phyloP scores from a whole-genome alignment of 352 stramenopile species.

The Pythium vanterpoolii region DNA sequence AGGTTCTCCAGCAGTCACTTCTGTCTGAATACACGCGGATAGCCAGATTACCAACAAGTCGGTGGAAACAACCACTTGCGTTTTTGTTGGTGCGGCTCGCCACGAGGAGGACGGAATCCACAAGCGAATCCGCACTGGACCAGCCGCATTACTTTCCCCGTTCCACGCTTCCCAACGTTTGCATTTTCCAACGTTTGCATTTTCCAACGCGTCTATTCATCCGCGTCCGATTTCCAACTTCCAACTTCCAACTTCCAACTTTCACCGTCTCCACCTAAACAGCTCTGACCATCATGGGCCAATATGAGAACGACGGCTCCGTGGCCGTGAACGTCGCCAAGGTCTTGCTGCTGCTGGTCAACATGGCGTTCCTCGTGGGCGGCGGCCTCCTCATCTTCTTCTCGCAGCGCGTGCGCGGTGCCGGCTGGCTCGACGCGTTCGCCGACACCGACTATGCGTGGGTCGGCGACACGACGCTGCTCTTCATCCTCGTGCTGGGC shows the following conservation, averaged over 20 bases:
- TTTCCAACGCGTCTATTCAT: too few species aligned
- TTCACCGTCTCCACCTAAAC: background rate
- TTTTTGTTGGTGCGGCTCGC: background rate
- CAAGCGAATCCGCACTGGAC: background rate
- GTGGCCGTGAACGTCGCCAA: conserved; percentile 74
- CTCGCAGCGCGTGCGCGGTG: conserved; percentile 57
- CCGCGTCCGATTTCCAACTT: background rate
- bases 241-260: background rate
- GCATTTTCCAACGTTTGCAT: background rate
- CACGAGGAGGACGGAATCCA: background rate
- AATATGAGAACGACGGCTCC: conserved; percentile 34
- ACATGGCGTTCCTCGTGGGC: conserved; percentile 80
- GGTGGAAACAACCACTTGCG: background rate
- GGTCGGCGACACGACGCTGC: conserved; percentile 57
- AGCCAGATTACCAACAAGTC: background rate
- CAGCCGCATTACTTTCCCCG: background rate
- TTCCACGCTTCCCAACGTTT: background rate
- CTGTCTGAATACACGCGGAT: background rate
- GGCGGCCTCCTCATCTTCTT: conserved; percentile 82
- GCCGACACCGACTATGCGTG: conserved; percentile 58
- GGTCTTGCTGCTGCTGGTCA: conserved; percentile 75
- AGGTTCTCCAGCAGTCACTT: background rate
- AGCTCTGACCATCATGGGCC: conserved; percentile 33
- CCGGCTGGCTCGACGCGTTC: conserved; percentile 74
- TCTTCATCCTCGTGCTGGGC: conserved; percentile 67